Evolutionary conservation across 164 flowering plant species (phyloP).

Genomic region (Magnolia officinalis): DNA sequence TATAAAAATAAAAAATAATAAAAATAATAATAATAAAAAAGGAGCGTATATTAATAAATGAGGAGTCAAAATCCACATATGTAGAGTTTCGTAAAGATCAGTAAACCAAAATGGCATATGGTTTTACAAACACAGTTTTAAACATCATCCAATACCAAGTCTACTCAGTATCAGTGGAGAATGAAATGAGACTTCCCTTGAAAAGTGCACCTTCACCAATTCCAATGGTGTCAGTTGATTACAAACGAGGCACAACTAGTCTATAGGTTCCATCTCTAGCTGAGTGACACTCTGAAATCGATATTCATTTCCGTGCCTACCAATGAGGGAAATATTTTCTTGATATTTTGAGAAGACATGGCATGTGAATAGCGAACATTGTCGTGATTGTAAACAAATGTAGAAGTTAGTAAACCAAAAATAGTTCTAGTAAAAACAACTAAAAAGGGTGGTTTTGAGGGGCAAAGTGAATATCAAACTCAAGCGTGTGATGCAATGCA

Average conservation of each 20-base stretch:
- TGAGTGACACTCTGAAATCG: not conserved
- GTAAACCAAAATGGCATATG: too few relatives aligned
- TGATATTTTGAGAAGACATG: not conserved
- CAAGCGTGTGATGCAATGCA: conserved; percentile 2
- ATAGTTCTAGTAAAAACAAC: not conserved
- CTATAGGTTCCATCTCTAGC: not conserved
- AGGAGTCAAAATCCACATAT: not conserved
- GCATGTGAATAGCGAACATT: not conserved
- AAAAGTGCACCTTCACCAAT: not conserved
- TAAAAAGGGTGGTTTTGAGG: not conserved
- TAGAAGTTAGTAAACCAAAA: not conserved
- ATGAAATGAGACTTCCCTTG: not conserved
- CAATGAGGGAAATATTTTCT: not conserved
- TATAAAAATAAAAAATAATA: too few relatives aligned
- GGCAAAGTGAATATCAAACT: too few relatives aligned
- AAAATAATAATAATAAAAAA: too few relatives aligned
- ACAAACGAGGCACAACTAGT: not conserved
- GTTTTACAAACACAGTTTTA: too few relatives aligned
- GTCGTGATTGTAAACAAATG: not conserved
- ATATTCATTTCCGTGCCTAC: not conserved
- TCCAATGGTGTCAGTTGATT: not conserved
- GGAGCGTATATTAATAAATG: too few relatives aligned
- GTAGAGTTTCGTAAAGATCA: too few relatives aligned
- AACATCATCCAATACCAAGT: too few relatives aligned
- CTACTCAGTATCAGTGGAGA: not conserved